Evolutionary conservation across 2,329 filamentous ascomycete species (phyloP), one percentile per base, ranked within the genome.

Genomic region (Lasiodiplodia sp.): DNA sequence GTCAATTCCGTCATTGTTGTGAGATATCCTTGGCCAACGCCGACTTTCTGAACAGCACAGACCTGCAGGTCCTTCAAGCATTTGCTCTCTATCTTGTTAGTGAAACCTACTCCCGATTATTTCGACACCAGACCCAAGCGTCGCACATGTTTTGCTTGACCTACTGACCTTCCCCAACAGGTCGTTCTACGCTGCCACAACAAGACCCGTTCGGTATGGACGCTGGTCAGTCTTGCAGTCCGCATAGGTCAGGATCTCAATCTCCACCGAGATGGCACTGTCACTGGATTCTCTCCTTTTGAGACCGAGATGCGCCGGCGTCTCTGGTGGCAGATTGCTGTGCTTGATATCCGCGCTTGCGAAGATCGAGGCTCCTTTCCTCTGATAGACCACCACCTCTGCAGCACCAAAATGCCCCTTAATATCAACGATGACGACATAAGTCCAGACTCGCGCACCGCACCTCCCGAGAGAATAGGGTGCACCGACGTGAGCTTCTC

Each of bases 11-110:
- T 18, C 67, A 68, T 38, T 68, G 67, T 51, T 56, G 47, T 25
- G 67, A 68, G 37, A 68, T 68, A 10, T 88, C 90, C 1, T 81
- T 93, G 28, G 82, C 90, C 38, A 90, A 90, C 71, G 89, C 88
- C 1, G 86, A 87, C 12, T 90, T 92, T 71, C 86, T 93, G 79
- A 85, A 88, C 37, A 87, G 87, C 16, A 86, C 87, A 1, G 90
- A 93, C 69, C 74, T 91, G 10, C 85, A 87, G 64, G 84, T 90
- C 3, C 78, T 93, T 25, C 90, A 93, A 77, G 91, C 90, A 1
- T 89, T 89, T 68, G 80, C 90, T 7, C 80, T 93, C 16, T 92
- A 91, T 72, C 81, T 92, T 68, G 88, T 91, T 82, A 79, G 83
- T 73, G 37, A 11, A 34, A 2, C 18, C 21, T 66, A 5, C 21